These are phyloP conservation scores for Achaetomium macrosporum DNA, from an alignment of 2,329 filamentous ascomycete species.

Conservation along the genomic window DNA sequence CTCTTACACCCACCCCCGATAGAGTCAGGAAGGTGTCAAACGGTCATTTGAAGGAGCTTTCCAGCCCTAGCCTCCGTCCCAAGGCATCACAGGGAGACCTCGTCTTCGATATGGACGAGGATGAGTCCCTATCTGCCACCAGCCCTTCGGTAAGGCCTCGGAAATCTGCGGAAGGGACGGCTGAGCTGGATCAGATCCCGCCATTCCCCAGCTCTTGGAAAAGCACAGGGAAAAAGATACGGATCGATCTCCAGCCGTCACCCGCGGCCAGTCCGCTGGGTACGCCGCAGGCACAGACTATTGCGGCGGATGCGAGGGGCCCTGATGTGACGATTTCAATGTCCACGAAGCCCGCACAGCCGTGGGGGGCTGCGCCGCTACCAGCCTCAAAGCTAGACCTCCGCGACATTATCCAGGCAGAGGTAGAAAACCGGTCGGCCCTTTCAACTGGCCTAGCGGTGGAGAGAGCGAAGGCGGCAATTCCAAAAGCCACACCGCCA, in stretches of 20 bases:
- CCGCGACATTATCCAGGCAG: conserved; percentile 64
- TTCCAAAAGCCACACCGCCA: conserved; percentile 33
- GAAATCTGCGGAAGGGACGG: not conserved
- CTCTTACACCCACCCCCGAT: conserved; percentile 38
- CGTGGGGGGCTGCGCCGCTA: conserved; percentile 48
- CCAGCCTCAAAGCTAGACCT: conserved; percentile 63
- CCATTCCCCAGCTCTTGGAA: conserved; percentile 33
- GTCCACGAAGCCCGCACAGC: conserved; percentile 31
- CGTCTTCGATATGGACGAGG: conserved; percentile 94
- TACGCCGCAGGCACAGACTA: not conserved
- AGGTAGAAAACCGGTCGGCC: conserved; percentile 45
- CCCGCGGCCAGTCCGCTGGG: not conserved
- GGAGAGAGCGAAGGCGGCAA: conserved; percentile 39
- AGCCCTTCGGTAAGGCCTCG: conserved; percentile 24
- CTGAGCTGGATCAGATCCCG: conserved; percentile 29
- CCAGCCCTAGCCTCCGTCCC: conserved; percentile 62
- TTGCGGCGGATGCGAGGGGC: not conserved
- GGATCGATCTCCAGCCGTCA: conserved; percentile 8
- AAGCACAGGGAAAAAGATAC: conserved; percentile 13
- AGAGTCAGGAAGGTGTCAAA: conserved; percentile 44
- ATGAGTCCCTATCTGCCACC: conserved; percentile 37
- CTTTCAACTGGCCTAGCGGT: conserved; percentile 50
- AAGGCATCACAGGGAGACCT: conserved; percentile 68
- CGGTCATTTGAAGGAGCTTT: conserved; percentile 45
- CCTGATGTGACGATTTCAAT: conserved; percentile 12